Conservation (phyloP, 108 stramenopile species). For the Nannochloropsis oceanica region DNA sequence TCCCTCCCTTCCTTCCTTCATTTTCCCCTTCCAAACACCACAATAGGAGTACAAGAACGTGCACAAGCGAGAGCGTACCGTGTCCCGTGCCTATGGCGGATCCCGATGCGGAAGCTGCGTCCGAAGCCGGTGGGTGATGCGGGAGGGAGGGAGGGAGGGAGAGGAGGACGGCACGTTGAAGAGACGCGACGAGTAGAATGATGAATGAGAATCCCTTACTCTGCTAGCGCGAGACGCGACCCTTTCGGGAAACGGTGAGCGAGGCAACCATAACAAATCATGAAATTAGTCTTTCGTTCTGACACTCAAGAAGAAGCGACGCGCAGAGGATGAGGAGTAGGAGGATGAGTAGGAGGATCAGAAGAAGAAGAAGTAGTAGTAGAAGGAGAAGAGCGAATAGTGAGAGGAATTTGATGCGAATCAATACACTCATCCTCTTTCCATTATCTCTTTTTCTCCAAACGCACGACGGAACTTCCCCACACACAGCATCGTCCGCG, state of each 20-base stretch:
- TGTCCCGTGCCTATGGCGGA: slow-evolving; percentile 93
- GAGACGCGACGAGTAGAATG: neutral
- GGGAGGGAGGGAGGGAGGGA: neutral
- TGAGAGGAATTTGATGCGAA: neutral
- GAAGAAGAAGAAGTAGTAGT: neutral
- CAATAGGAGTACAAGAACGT: slow-evolving; percentile 40
- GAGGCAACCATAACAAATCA: neutral
- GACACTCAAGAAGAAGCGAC: neutral
- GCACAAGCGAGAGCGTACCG: slow-evolving; percentile 92
- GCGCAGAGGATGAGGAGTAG: neutral
- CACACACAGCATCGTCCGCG: slow-evolving; percentile 65
- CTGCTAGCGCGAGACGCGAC: neutral
- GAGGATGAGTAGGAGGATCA: neutral
- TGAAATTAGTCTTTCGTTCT: neutral
- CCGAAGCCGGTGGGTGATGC: slow-evolving; percentile 38
- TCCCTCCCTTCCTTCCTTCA: neutral
- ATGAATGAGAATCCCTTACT: neutral
- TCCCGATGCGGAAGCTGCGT: slow-evolving; percentile 71
- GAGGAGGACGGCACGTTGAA: neutral
- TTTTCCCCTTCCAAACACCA: slow-evolving; percentile 35
- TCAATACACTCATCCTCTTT: neutral
- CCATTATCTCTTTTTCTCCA: neutral
- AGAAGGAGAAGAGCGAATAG: neutral
- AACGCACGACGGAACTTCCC: neutral
- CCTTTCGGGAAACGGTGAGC: neutral